A percentile compares a stretch with the other conserved stretches of the same genome.
phyloP scores from a whole-genome alignment of 2,329 filamentous ascomycete species.

The Akanthomyces dipterigenus region DNA sequence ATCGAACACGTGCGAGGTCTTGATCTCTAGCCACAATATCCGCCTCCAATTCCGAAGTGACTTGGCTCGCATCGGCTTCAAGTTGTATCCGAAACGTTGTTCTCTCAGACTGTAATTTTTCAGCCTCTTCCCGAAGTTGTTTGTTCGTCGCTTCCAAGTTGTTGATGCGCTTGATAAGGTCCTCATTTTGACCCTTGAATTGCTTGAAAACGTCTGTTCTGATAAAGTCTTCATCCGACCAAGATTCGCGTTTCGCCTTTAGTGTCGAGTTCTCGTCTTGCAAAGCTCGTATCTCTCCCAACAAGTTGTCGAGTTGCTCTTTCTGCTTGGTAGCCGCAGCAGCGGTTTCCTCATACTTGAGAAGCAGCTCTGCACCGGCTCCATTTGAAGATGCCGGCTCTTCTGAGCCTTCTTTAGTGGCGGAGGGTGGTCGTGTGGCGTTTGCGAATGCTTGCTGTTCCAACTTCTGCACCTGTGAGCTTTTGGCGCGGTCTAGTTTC shows the following conservation, averaged over 20 bases:
- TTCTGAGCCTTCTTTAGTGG: conserved; percentile 38
- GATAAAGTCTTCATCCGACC: conserved; percentile 89
- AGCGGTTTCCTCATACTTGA: conserved; percentile 68
- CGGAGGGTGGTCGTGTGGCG: conserved; percentile 42
- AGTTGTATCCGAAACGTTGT: conserved; percentile 74
- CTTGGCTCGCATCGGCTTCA: conserved; percentile 69
- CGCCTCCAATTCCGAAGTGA: conserved; percentile 71
- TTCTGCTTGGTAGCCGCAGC: conserved; percentile 78
- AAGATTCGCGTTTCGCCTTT: conserved; percentile 58
- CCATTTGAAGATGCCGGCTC: conserved; percentile 44
- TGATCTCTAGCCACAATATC: conserved; percentile 75
- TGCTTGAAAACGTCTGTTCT: conserved; percentile 91
- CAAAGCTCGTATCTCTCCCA: conserved; percentile 67
- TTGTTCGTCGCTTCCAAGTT: conserved; percentile 84
- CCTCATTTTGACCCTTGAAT: conserved; percentile 83
- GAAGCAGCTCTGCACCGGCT: conserved; percentile 60
- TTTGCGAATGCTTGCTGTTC: conserved; percentile 81
- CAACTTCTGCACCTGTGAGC: conserved; percentile 81
- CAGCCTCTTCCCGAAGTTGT: conserved; percentile 74
- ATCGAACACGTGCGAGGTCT: conserved; percentile 79
- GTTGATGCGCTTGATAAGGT: conserved; percentile 87
- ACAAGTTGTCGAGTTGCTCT: conserved; percentile 74
- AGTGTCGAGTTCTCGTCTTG: conserved; percentile 74
- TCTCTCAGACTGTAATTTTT: conserved; percentile 78
- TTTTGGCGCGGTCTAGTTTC: conserved; percentile 84